A percentile compares a stretch with the other conserved stretches of the same genome.
phyloP scores from a whole-genome alignment of 768 basidiomycete species.

The Pleurotus tuoliensis region DNA sequence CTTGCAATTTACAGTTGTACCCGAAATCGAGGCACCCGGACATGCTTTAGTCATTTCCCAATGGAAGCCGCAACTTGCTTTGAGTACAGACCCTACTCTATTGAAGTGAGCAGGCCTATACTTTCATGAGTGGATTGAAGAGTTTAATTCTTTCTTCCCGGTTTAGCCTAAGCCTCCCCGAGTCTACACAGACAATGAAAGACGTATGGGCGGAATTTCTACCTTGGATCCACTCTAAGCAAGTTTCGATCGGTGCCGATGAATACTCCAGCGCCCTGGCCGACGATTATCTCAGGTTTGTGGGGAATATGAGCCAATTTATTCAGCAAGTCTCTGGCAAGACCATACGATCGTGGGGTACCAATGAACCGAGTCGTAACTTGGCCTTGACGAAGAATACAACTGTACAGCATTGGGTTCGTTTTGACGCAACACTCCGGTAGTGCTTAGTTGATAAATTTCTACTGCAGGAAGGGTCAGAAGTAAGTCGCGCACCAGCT shows the following conservation, averaged over 20 bases:
- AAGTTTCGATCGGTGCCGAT: slow-evolving; percentile 45
- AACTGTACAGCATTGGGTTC: slow-evolving; percentile 2
- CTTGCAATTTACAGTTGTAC: slow-evolving; percentile 20
- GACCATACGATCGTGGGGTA: slow-evolving; percentile 38
- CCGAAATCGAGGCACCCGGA: slow-evolving; percentile 41
- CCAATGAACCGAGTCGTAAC: slow-evolving; percentile 22
- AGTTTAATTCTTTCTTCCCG: background rate
- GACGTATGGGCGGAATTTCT: slow-evolving; percentile 38
- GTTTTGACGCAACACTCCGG: background rate
- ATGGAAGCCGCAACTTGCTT: slow-evolving; percentile 40
- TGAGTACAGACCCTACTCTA: slow-evolving; percentile 14
- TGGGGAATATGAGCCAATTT: slow-evolving; percentile 38
- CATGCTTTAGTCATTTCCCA: slow-evolving; percentile 42
- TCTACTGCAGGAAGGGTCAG: background rate
- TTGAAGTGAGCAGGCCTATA: slow-evolving; percentile 11
- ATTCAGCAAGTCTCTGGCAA: slow-evolving; percentile 28
- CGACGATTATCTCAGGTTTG: slow-evolving; percentile 37
- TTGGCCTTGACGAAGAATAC: background rate
- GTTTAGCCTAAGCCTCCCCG: slow-evolving; percentile 18
- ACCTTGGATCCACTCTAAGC: slow-evolving; percentile 32
- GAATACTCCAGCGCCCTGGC: slow-evolving; percentile 35
- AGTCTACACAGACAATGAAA: slow-evolving; percentile 38
- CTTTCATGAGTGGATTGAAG: background rate
- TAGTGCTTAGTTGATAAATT: slow-evolving; percentile 6
- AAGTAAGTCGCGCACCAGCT: background rate